Evolutionary conservation across 2,329 filamentous ascomycete species (phyloP).

Genomic region (Penicillium sp.): DNA sequence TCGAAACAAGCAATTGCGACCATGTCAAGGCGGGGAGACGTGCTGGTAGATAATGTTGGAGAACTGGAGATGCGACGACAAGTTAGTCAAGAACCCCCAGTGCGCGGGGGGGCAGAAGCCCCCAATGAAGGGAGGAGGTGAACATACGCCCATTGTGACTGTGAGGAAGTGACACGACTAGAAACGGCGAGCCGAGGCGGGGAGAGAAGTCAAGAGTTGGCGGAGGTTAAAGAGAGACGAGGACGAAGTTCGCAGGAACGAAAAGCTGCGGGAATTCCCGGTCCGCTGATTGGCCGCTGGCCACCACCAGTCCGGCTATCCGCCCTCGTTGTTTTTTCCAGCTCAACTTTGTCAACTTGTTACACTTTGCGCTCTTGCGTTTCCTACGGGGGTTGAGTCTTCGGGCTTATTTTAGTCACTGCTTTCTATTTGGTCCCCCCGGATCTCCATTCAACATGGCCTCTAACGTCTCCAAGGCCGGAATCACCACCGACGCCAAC

Average conservation of each 20-base stretch:
- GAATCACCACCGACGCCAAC: slow-evolving; percentile 71
- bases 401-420: neutral
- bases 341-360: neutral
- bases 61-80: slow-evolving; percentile 43
- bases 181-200: slow-evolving; percentile 6
- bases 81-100: slow-evolving; percentile 23
- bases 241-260: slow-evolving; percentile 28
- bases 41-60: slow-evolving; percentile 60
- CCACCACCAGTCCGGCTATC: slow-evolving; percentile 24
- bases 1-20: slow-evolving; percentile 14
- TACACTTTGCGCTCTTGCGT: neutral
- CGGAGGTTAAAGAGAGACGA: slow-evolving; percentile 22
- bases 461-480: slow-evolving; percentile 43
- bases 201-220: slow-evolving; percentile 15
- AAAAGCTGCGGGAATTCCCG: slow-evolving; percentile 42
- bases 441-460: slow-evolving; percentile 9
- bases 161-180: slow-evolving; percentile 19
- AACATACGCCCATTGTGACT: slow-evolving; percentile 53
- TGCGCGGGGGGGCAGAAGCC: neutral
- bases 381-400: slow-evolving; percentile 5
- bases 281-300: slow-evolving; percentile 36
- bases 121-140: neutral
- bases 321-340: slow-evolving; percentile 13
- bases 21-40: slow-evolving; percentile 35
- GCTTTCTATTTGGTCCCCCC: neutral